A percentile compares a stretch with the other conserved stretches of the same genome.
Conservation (phyloP, 2,329 filamentous ascomycete genomes). For the Plenodomus tracheiphilus region DNA sequence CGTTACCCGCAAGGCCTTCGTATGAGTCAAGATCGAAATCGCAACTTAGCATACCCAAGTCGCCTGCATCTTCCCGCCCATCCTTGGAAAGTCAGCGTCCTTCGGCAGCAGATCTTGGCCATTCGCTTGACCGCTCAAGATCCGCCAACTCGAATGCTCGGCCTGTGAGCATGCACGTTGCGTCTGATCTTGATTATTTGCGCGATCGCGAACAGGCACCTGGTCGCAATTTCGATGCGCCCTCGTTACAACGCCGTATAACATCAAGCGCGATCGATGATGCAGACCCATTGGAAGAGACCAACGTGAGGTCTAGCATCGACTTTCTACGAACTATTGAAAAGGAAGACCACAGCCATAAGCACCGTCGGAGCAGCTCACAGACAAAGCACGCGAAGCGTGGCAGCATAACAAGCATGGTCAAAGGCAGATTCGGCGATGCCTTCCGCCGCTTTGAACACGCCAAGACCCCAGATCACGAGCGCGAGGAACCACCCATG, state of each 20-base stretch:
- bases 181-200: constrained; percentile 80
- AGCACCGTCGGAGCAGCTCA: constrained; percentile 58
- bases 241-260: constrained; percentile 31
- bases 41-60: constrained; percentile 57
- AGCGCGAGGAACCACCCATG: constrained; percentile 30
- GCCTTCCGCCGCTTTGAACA: constrained; percentile 90
- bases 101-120: constrained; percentile 62
- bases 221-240: constrained; percentile 37
- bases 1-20: constrained; percentile 45
- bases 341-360: constrained; percentile 58
- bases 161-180: constrained; percentile 81
- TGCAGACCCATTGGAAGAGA: constrained; percentile 55
- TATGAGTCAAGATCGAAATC: constrained; percentile 56
- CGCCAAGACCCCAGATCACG: constrained; percentile 36
- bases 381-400: constrained; percentile 69
- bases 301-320: constrained; percentile 75
- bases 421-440: constrained; percentile 89
- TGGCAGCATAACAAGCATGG: constrained; percentile 70
- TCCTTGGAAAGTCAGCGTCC: constrained; percentile 74
- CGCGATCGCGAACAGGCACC: constrained; percentile 71
- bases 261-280: constrained; percentile 40
- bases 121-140: constrained; percentile 61
- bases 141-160: constrained; percentile 69
- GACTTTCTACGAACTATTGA: constrained; percentile 82
- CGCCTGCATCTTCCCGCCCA: constrained; percentile 63